Evolutionary conservation across 2,329 filamentous ascomycete species (phyloP).

Genomic region (Sporothrix variecibatus): DNA sequence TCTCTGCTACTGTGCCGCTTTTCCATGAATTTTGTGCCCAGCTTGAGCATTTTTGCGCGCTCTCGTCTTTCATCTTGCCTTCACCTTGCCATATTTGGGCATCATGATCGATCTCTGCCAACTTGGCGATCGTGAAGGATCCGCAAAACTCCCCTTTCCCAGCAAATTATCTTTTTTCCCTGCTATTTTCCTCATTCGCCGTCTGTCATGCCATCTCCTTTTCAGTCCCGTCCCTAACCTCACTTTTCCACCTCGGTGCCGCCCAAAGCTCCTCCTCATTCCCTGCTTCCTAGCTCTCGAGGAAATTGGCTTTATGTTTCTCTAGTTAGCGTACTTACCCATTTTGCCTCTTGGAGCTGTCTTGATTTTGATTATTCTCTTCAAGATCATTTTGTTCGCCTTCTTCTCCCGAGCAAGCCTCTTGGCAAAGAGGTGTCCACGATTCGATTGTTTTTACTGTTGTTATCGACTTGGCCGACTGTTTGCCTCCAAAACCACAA

Average conservation of each 20-base stretch:
- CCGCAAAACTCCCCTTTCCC: slow-evolving; percentile 2
- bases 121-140: neutral
- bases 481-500: neutral
- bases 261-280: neutral
- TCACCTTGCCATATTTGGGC: neutral
- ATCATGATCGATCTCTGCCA: neutral
- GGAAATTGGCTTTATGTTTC: neutral
- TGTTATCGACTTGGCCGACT: neutral
- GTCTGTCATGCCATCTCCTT: neutral
- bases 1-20: neutral
- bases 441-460: neutral
- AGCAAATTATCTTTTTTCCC: neutral
- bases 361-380: neutral
- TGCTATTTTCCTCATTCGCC: neutral
- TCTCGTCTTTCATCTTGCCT: neutral
- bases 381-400: neutral
- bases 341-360: neutral
- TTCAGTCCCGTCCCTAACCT: neutral
- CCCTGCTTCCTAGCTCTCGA: neutral
- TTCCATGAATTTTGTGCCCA: neutral
- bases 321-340: neutral
- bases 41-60: neutral
- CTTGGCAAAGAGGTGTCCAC: neutral
- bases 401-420: neutral
- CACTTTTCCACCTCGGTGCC: neutral